Evolutionary conservation across 345 rosid species (phyloP), one percentile per base, ranked within the genome.

Genomic region (Eucalyptus lansdowneana): DNA sequence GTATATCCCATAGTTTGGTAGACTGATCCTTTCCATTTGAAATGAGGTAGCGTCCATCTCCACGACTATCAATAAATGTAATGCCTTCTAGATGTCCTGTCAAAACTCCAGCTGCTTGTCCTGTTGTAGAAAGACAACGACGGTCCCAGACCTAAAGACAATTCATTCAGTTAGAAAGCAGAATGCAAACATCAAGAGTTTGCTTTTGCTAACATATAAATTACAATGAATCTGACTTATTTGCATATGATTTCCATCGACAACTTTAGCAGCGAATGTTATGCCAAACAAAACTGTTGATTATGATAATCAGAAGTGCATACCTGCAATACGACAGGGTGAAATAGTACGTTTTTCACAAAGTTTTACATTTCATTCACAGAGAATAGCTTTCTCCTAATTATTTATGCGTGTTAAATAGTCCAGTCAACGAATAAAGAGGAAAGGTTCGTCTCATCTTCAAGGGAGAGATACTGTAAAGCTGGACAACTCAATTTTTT

Each of bases 1-100:
- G 90, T 89, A 96, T 95, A 93, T 96, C 97, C 97, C 97, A 96
- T 86, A 96, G 94, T 92, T 96, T 96, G 45, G 90, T 92, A 29
- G 93, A 93, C 92, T 96, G 97, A 90, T 96, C 97, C 92, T 96
- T 96, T 80, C 96, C 97, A 89, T 96, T 95, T 11, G 97, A 95
- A 91, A 96, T 96, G 47, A 96, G 92, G 87, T 96, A 95, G 27
- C 95, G 95, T 29, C 96, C 97, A 92, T 96, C 97, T 69, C 94
- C 94, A 83, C 91, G 95, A 89, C 95, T 95, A 86, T 96, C 96
- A 87, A 96, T 89, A 91, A 91, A 96, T 47, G 96, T 95, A 90
- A 96, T 90, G 89, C 97, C 96, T 94, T 95, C 94, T 76, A 95
- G 90, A 92, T 96, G 97, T 88, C 96, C 96, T 65, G 90, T 91